Conservation (phyloP, 2,329 filamentous ascomycete species). For the Lithohypha guttulata region DNA sequence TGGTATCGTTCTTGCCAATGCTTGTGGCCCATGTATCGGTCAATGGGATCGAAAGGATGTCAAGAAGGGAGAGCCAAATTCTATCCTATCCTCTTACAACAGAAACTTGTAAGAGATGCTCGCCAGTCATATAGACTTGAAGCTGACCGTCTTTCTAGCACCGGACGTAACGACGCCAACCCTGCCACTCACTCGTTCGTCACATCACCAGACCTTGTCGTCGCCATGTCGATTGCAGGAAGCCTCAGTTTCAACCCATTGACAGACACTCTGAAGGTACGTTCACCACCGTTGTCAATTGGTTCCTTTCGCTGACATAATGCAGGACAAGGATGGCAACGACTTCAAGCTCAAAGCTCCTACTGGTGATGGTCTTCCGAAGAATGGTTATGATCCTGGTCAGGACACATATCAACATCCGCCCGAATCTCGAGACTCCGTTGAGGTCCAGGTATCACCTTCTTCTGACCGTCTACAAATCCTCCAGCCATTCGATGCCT, state of each 20-base stretch:
- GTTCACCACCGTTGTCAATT: no score
- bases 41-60: conserved; percentile 94
- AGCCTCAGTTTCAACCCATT: conserved; percentile 89
- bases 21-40: conserved; percentile 66
- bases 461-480: conserved; percentile 89
- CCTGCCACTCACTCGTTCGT: conserved; percentile 90
- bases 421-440: conserved; percentile 61
- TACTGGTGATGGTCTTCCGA: conserved; percentile 68
- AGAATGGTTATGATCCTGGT: conserved; percentile 76
- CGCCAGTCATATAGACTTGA: no score
- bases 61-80: conserved; percentile 91
- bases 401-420: conserved; percentile 93
- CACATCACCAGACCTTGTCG: conserved; percentile 78
- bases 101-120: no score
- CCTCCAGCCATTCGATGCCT: conserved; percentile 71
- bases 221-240: conserved; percentile 75
- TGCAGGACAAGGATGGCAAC: conserved; percentile 93
- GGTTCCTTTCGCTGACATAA: no score
- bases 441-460: conserved; percentile 75
- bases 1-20: conserved; percentile 87
- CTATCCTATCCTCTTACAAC: conserved; percentile 98
- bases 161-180: conserved; percentile 92
- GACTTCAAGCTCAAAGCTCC: conserved; percentile 82
- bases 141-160: no score
- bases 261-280: no score